Evolutionary conservation across 148 eudicot genomes (phyloP).

Genomic region (Beta vulgaris): DNA sequence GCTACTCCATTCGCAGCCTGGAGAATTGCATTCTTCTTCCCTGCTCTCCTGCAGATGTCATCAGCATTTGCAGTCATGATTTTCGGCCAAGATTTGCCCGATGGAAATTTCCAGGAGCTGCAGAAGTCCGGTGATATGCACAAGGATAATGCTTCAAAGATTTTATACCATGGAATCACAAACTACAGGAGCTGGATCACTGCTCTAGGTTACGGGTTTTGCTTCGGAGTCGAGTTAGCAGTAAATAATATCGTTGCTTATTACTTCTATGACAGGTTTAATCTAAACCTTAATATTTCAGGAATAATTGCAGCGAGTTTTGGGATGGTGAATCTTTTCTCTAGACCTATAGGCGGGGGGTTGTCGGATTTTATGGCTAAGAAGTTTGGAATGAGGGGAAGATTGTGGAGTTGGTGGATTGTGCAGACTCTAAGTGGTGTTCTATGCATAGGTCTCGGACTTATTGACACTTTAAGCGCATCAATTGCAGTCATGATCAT

Average conservation of each 20-base stretch:
- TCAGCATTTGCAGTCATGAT: conserved; percentile 52
- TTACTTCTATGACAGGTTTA: conserved; percentile 49
- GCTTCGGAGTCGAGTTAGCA: conserved; percentile 69
- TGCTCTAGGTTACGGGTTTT: conserved; percentile 62
- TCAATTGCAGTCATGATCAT: no score
- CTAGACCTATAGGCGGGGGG: conserved; percentile 75
- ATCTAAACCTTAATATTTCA: conserved; percentile 48
- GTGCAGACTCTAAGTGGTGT: no score
- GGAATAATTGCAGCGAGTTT: conserved; percentile 69
- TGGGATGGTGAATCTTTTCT: conserved; percentile 51
- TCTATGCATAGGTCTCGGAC: no score
- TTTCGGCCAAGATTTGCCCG: conserved; percentile 63
- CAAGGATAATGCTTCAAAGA: conserved; percentile 37
- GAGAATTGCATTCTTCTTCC: conserved; percentile 70
- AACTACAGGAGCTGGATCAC: conserved; percentile 64
- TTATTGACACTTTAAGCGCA: no score
- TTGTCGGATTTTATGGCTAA: no score
- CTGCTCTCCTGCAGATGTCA: conserved; percentile 54
- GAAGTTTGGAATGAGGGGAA: no score
- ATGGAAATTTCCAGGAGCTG: no score
- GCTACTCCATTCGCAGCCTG: conserved; percentile 53
- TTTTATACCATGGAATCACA: conserved; percentile 36
- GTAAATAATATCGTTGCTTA: no score
- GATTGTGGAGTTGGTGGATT: no score
- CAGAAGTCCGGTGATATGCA: conserved; percentile 44